Percentiles rank a stretch among this genome's conserved stretches.
Conservation (phyloP, 208 protist species). For the Crithidia expoeki region DNA sequence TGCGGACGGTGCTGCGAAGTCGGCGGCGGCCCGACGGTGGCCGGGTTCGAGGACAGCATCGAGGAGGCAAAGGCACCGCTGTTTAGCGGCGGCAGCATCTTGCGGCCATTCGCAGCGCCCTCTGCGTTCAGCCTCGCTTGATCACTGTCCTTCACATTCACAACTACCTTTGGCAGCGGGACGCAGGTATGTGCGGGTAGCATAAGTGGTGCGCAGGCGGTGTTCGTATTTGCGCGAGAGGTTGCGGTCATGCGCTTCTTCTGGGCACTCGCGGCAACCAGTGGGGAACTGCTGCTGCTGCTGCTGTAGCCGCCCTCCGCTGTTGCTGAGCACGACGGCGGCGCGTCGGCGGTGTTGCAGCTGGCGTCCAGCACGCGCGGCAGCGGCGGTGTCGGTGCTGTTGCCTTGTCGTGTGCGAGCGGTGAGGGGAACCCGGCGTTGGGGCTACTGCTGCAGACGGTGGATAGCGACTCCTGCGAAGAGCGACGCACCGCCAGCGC, state of each 20-base stretch:
- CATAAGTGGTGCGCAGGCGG: no score
- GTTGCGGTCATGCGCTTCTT: not conserved
- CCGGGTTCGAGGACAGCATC: not conserved
- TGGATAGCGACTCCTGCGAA: slow-evolving; percentile 7
- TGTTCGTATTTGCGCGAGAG: not conserved
- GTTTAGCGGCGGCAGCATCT: not conserved
- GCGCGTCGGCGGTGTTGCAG: not conserved
- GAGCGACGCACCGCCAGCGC: not conserved
- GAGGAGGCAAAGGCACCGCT: not conserved
- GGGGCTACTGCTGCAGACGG: not conserved
- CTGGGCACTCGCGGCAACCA: not conserved
- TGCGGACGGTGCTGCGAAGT: slow-evolving; percentile 5
- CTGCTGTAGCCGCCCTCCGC: not conserved
- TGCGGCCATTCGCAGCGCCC: not conserved
- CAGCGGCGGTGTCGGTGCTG: not conserved
- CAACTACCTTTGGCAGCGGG: not conserved
- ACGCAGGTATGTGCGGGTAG: not conserved
- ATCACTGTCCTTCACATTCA: no score
- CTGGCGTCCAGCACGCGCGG: not conserved
- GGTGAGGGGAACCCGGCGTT: not conserved
- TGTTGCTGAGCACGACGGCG: slow-evolving; percentile 7
- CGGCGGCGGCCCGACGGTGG: not conserved
- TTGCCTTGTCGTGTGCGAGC: not conserved
- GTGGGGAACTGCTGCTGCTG: not conserved
- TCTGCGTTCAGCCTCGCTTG: not conserved